Base-by-base conservation (phyloP, 257 asterid genomes). In the Solanum acaule region DNA sequence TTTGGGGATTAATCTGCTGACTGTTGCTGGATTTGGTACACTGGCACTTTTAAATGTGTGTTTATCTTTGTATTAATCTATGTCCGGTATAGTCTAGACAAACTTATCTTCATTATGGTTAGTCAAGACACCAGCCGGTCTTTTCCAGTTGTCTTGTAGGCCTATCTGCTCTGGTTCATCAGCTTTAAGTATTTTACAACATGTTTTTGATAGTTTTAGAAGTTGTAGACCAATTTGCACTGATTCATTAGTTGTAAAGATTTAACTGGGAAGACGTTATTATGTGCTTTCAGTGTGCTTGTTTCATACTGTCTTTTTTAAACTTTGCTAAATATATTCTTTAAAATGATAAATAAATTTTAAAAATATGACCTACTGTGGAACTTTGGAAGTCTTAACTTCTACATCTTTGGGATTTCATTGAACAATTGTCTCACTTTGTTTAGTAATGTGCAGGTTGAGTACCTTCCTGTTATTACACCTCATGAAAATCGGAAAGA, bases 401-500 rank as follows among this genome's bases (percentile, higher is more conserved):
- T 8, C 29, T 46, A 49, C 38, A 49, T 29, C 86, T 82, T 49
- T 82, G 86, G 42, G 70, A 49, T 29, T 49, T 67, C 44, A 49
- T 46, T 9, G 12, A 82, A 29, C 70, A 29, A 29, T 46, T 79
- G 37, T 44, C 86, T 82, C 70, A 49, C 44, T 82, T 82, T 82
- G 70, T 82, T 49, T 49, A 49, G 70, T 18, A 31, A 81, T 46
- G 44, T 71, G 29, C 92, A 96, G 98, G 93, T 96, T 73, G 99
- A 97, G 91, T 97, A 97, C 93, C 99, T 97, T 90, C 99, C 99
- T n/a, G 87, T 94, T 34, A 92, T 95, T 59, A 93, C 90, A 23
- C 97, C 99, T 87, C 91, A 89, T 70, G 98, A 95, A 86, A 93
- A 91, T 86, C 91, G 92, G 91, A 95, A 95, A 92, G 99, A 97